phyloP scores from a whole-genome alignment of 1,139 yeast species.

The Saccharomyces hybrid region DNA sequence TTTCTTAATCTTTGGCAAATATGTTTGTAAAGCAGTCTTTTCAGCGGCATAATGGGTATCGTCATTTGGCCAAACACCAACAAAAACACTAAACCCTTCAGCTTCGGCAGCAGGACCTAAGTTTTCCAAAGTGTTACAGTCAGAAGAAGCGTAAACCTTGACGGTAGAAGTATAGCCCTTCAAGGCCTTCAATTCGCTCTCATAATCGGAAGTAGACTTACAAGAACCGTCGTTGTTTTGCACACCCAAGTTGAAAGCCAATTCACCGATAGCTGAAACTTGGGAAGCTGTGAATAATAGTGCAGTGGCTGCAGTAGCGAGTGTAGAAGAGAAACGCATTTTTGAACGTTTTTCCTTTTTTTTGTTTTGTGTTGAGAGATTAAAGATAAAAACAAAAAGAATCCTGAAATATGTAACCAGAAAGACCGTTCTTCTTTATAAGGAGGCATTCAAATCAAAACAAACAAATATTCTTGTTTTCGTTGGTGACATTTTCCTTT shows the following conservation, averaged over 20 bases:
- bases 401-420: background rate
- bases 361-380: background rate
- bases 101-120: slow-evolving; percentile 81
- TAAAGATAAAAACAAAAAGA: background rate
- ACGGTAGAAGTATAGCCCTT: slow-evolving; percentile 51
- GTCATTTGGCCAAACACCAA: slow-evolving; percentile 90
- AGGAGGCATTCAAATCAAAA: background rate
- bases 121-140: slow-evolving; percentile 75
- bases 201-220: slow-evolving; percentile 62
- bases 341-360: background rate
- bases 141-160: slow-evolving; percentile 80
- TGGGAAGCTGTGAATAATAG: slow-evolving; percentile 23
- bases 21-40: slow-evolving; percentile 55
- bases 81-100: slow-evolving; percentile 62
- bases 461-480: background rate
- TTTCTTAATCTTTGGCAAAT: slow-evolving; percentile 63
- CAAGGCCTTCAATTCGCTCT: slow-evolving; percentile 51
- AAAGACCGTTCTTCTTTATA: background rate
- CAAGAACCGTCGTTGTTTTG: slow-evolving; percentile 60
- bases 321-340: slow-evolving; percentile 29
- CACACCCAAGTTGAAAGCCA: slow-evolving; percentile 79
- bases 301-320: slow-evolving; percentile 23
- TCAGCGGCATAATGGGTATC: slow-evolving; percentile 65
- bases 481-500: background rate
- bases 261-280: slow-evolving; percentile 32